These are phyloP conservation scores for Amanita rubescens DNA, from an alignment of 768 basidiomycete genomes.

Conservation along the genomic window DNA sequence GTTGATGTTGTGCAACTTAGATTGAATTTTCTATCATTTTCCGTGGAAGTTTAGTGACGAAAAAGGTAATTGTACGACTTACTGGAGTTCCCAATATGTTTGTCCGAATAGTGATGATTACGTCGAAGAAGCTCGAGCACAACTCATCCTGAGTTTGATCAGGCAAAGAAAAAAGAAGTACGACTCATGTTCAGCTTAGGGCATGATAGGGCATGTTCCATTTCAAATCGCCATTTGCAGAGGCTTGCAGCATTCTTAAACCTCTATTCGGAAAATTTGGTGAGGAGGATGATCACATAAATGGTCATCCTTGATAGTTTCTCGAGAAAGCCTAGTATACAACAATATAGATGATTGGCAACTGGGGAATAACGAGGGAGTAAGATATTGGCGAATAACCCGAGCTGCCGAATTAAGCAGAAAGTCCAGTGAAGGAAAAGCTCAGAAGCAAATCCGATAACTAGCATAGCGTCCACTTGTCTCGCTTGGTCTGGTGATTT, in stretches of 20 bases:
- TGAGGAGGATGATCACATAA: background rate
- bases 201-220: background rate
- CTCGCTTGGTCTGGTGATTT: conserved; percentile 95
- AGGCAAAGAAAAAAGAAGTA: background rate
- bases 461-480: conserved; percentile 92
- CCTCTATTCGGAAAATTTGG: background rate
- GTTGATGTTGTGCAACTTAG: too few relatives aligned
- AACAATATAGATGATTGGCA: background rate
- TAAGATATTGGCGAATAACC: background rate
- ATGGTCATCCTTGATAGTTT: background rate
- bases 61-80: background rate
- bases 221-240: background rate
- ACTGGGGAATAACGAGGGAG: background rate
- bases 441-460: conserved; percentile 83
- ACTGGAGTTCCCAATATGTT: background rate
- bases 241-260: background rate
- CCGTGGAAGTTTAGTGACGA: background rate
- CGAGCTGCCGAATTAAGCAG: background rate
- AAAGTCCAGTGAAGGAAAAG: background rate
- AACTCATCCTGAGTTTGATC: background rate
- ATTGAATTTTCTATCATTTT: too few relatives aligned
- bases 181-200: background rate
- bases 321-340: background rate
- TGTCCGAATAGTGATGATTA: background rate
- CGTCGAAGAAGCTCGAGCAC: background rate